Evolutionary conservation across 2,329 filamentous ascomycete genomes (phyloP), one percentile per base, ranked within the genome.

Genomic region (Colletotrichum sojae): DNA sequence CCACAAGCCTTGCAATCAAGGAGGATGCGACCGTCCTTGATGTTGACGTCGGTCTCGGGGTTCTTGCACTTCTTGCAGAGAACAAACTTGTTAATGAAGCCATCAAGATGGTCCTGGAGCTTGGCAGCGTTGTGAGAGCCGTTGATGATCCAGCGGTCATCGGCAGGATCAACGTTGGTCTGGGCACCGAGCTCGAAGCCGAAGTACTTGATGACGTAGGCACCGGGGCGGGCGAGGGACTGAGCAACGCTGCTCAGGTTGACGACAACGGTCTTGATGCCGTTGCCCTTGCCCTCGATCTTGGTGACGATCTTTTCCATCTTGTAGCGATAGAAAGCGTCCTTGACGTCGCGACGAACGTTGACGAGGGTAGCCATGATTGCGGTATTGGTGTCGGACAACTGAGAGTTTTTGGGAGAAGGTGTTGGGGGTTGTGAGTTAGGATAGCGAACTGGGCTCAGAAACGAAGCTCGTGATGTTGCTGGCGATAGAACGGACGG

Each of bases 31-130:
- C 92, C 94, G 77, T 98, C 95, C 84, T 97, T 98, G 88, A 98
- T 94, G 78, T 92, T 90, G 78, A 98, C 92, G 74, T 97, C 95
- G 74, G 96, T 99, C 88, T 99, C 96, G 43, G 96, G 96, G 83
- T 99, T 99, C 90, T 97, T 97, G 92, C 96, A 99, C 82, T 97
- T 95, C 87, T 97, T 97, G 93, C 96, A 99, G 73, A 99, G 94
- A 77, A 99, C 96, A 75, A 98, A 99, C 85, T 94, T 97, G 87
- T 91, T 89, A 85, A 99, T 99, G 89, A 99, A 99, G 76, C 95
- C 95, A 81, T 98, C 95, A 56, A 99, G 93, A 77, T 98, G 95
- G 81, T 98, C 96, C 86, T 99, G 96, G 56, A 99, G 92, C 88
- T 98, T 98, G 82, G 88, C 85, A 72, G 95, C 91, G 75, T 99